Base-by-base conservation (phyloP, 495 filamentous ascomycete species). In the Tetracladium marchalianum region DNA sequence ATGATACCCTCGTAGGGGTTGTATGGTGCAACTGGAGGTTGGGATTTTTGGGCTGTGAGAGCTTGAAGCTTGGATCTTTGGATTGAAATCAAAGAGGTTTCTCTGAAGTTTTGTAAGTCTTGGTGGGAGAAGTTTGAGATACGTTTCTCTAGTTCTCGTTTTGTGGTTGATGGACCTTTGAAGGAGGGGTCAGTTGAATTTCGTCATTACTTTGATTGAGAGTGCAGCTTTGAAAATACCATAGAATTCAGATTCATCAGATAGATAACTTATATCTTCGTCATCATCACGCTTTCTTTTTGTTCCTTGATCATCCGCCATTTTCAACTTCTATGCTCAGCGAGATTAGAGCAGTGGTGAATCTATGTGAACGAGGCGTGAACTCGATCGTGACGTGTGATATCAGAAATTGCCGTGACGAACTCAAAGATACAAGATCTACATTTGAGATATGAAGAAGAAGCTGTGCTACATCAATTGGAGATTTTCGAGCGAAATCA, bases 161-260 rank as follows among this genome's bases (percentile, higher is more conserved):
- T 56, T 11, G 35, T 43, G 31, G 35, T 17, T 31, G 41, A 41
- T 33, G 53, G 49, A 40, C 56, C 56, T 59, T 27, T 27, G 22
- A 41, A 31, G 17, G 3, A 1, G 18, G 18, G 9, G 42, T 48
- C 36, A 57, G 47, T 22, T 7, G 22, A 27, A 7, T 7, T 27
- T 7, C 3, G 22, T 27, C 22, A 27, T 27, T 7, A 3, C 22
- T 27, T 27, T 3, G 7, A 27, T 27, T 27, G 22, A 27, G 22
- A 41, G 36, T 40, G 61, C 44, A 63, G 62, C 46, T 49, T 39
- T 35, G 38, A 12, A 51, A 50, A 42, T 36, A 77, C 82, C 82
- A 50, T 87, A 85, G 63, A 85, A 85, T 50, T 82, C 81, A 4
- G 82, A 85, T 31, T 85, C 79, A 35, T 80, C 80, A n/a, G 77